Evolutionary conservation across 2,329 filamentous ascomycete genomes (phyloP).

Genomic region (Cladosporium austrohemisphaericum): DNA sequence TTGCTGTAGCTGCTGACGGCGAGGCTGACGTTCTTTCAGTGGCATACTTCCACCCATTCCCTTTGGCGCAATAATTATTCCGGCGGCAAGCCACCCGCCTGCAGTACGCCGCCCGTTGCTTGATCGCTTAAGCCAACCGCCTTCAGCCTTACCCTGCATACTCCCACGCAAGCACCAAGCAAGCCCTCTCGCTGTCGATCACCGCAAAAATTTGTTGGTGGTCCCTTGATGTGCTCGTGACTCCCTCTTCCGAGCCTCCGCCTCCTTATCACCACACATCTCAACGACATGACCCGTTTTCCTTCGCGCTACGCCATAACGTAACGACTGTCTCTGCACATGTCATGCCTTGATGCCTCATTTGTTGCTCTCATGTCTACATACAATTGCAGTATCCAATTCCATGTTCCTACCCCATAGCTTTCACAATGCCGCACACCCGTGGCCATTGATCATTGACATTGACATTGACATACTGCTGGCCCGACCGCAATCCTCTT

Average conservation of each 20-base stretch:
- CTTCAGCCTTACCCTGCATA: too few species aligned
- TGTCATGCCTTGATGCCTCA: neutral
- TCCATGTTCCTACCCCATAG: too few species aligned
- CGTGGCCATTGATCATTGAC: neutral
- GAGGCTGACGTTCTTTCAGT: neutral
- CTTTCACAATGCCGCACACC: too few species aligned
- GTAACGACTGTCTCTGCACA: too few species aligned
- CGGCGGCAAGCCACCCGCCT: neutral
- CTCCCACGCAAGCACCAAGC: neutral
- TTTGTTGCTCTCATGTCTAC: neutral
- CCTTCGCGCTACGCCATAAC: slow-evolving; percentile 6
- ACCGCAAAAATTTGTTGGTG: slow-evolving; percentile 8
- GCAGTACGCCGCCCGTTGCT: too few species aligned
- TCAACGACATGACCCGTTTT: slow-evolving; percentile 1
- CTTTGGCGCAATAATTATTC: too few species aligned
- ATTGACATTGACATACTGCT: neutral
- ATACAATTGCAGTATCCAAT: too few species aligned
- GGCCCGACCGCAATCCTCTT: slow-evolving; percentile 1
- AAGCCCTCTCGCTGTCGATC: neutral
- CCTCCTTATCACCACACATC: slow-evolving; percentile 3
- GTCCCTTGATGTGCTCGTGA: neutral
- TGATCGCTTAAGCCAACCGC: too few species aligned
- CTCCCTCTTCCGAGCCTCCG: neutral
- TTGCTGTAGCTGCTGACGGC: neutral
- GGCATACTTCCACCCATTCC: too few species aligned